phyloP scores from a whole-genome alignment of 176 grass and related monocot species.

The Tillandsia leiboldiana region DNA sequence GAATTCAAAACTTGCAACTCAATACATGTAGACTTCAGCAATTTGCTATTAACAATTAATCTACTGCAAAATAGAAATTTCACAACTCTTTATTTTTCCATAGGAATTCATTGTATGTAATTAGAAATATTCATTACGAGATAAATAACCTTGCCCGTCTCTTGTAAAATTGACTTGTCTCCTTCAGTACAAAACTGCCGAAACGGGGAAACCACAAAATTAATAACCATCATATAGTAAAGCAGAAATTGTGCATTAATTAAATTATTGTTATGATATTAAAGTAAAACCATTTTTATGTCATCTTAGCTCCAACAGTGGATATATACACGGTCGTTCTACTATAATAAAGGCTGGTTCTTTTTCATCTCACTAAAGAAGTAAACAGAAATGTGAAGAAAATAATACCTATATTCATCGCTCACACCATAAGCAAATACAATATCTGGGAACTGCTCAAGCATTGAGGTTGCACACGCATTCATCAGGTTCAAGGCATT shows the following conservation, averaged over 20 bases:
- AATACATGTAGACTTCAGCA: not conserved
- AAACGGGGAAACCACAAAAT: conserved; percentile 1
- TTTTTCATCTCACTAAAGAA: not conserved
- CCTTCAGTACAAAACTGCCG: conserved; percentile 75
- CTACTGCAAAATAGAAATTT: not conserved
- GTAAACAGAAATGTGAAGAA: not conserved
- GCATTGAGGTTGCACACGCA: conserved; percentile 55
- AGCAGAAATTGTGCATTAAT: not conserved
- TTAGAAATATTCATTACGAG: not conserved
- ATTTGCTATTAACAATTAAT: not conserved
- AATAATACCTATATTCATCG: conserved; percentile 73
- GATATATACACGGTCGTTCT: not conserved
- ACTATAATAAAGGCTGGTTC: not conserved
- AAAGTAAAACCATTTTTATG: not conserved
- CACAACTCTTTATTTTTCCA: not conserved
- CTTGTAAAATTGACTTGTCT: conserved; percentile 66
- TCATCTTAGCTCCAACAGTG: too few species aligned
- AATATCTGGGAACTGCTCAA: conserved; percentile 66
- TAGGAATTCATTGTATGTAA: not conserved
- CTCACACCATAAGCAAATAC: conserved; percentile 93
- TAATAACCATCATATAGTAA: not conserved
- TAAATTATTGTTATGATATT: not conserved
- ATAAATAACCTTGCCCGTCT: conserved; percentile 56
- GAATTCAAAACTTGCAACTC: conserved; percentile 7
- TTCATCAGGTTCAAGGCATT: conserved; percentile 62